Base-by-base conservation (phyloP, 2,329 filamentous ascomycete genomes). In the Calycina herbarum region DNA sequence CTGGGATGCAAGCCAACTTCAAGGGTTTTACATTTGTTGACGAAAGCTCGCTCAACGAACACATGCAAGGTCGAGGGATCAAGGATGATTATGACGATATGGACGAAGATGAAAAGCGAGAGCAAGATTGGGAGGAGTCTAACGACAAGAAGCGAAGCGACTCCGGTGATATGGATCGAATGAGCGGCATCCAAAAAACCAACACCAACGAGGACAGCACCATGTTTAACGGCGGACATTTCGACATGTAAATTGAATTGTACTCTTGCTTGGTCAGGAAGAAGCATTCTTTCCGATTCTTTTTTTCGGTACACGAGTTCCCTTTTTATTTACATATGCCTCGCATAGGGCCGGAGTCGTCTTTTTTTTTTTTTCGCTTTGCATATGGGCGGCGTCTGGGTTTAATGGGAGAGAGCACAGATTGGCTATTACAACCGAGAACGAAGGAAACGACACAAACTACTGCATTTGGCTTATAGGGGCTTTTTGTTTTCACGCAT, bases 21-120 rank as follows among this genome's bases (percentile, higher is more conserved):
- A 92, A 95, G 75, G 95, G 95, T 40, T 99, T 99, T 79, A 99
- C 95, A 0, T 99, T 96, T 77, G 95, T 98, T n/a, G 95, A 98
- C 73, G 94, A 98, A 80, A 97, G 92, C 75, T 92, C 92, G 1
- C 89, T 99, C 64, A 94, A 98, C 62, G 92, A 94, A 69, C 89
- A 95, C 70, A 93, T 92, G 87, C 79, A 80, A 64, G 82, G 82
- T 67, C 79, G 82, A 61, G 65, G 65, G 73, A 76, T 63, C 74
- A 80, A 66, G 78, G 80, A 83, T 61, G 82, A 86, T 59, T 81
- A 84, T 61, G 86, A 89, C 68, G 83, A 87, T 29, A 88, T 88
- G 86, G 82, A 85, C 64, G 85, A 89, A 68, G 82, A 79, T 45
- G 78, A 89, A 68, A 86, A 86, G 69, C 71, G 86, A 64, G 71